Evolutionary conservation across 2,329 filamentous ascomycete species (phyloP).

Genomic region (Monosporascus sp.): DNA sequence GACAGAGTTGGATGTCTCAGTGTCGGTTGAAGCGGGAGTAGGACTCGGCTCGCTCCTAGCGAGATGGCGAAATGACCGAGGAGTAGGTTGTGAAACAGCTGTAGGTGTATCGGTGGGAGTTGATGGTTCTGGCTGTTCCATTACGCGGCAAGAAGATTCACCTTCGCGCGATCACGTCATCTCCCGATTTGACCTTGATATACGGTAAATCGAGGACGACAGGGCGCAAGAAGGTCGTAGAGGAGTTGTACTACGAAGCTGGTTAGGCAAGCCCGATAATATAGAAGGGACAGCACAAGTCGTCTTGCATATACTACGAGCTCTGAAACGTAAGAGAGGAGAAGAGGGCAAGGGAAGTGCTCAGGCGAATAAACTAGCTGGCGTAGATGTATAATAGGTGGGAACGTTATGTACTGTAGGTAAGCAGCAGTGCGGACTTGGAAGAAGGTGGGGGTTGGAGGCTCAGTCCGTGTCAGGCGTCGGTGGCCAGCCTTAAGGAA

Average conservation of each 20-base stretch:
- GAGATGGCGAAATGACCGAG: conserved; percentile 7
- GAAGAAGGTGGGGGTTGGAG: no score
- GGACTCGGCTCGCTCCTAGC: conserved; percentile 24
- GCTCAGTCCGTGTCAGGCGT: no score
- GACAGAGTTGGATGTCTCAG: conserved; percentile 30
- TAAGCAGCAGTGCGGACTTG: neutral
- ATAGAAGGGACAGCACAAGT: neutral
- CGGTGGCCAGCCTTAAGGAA: no score
- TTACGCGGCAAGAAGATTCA: conserved; percentile 38
- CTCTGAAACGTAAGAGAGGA: neutral
- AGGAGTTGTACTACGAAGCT: neutral
- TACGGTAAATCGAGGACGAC: conserved; percentile 23
- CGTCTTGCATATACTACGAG: neutral
- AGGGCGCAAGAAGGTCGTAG: conserved; percentile 13
- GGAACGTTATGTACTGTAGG: neutral
- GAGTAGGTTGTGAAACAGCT: conserved; percentile 18
- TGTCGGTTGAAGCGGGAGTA: conserved; percentile 11
- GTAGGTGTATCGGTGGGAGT: conserved; percentile 20
- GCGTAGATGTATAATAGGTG: neutral
- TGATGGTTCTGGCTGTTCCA: conserved; percentile 39
- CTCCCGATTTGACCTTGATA: conserved; percentile 24
- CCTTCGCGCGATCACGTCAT: conserved; percentile 31
- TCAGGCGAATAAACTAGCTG: neutral
- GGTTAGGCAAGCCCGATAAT: neutral
- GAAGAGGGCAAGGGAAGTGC: neutral